Base-by-base conservation (phyloP, 345 rosid species). In the Hirschfeldia incana region DNA sequence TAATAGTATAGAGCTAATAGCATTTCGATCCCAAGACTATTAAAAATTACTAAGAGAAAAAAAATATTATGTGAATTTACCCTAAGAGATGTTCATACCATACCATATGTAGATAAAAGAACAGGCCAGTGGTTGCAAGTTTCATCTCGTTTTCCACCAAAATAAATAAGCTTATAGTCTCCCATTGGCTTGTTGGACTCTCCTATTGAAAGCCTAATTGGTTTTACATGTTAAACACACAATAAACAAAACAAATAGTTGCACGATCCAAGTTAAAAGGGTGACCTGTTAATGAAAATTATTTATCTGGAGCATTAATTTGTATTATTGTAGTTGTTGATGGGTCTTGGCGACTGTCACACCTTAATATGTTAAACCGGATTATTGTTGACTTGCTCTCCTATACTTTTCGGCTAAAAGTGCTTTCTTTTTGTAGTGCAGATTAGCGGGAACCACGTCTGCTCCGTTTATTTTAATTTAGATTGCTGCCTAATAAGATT, bases 401-500 rank as follows among this genome's bases (percentile, higher is more conserved):
- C 57, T 2, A 53, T 16, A 27, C 60, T 16, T 53, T 53, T 53
- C 27, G 59, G 6, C 10, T 53, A 53, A 5, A 9, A 53, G 33
- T 77, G 76, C 72, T 55, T 67, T n/a, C n/a, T 64, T 37, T 32
- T 32, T 72, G 5, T 42, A 42, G 12, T 66, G 73, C 42, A 21
- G 26, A 78, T 78, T 78, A 67, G 82, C 82, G 82, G 77, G 68
- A 78, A 21, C 73, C 81, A 78, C 81, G 81, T 66, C 28, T 73
- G 33, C 63, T 66, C 32, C 44, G 0, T 78, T 57, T 16, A 36
- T 27, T 51, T 53, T 2, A 53, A 53, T 53, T 53, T 6, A 53
- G 16, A 53, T 51, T 51, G 10, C 16, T 53, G 0, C 57, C n/a
- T 49, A n/a, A 49, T 1, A 49, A 49, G 16, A 49, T 49, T 49